Percentiles rank a stretch among this genome's conserved stretches.
Evolutionary conservation across 1,139 yeast genomes (phyloP).

Genomic region (Sugiyamaella pinicola): DNA sequence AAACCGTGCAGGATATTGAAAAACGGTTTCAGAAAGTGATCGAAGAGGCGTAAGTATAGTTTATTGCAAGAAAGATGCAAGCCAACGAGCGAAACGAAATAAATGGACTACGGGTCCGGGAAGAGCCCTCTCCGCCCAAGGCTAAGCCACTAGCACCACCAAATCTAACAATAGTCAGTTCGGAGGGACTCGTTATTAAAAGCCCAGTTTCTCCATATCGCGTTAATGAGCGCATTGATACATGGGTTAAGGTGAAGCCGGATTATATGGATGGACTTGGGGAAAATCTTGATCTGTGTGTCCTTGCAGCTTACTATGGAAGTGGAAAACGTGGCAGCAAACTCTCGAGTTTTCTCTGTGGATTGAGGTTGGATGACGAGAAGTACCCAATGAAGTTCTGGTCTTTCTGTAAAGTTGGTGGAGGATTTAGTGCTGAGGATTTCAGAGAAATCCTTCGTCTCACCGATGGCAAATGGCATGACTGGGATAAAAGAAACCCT

Average conservation of each 20-base stretch:
- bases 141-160: background rate
- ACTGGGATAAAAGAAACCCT: constrained; percentile 41
- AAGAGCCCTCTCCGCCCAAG: no score
- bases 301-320: constrained; percentile 78
- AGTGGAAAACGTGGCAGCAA: constrained; percentile 50
- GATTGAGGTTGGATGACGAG: constrained; percentile 51
- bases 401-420: constrained; percentile 80
- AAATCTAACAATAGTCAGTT: constrained; percentile 31
- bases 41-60: constrained; percentile 41
- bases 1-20: constrained; percentile 55
- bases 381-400: constrained; percentile 44
- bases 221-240: constrained; percentile 58
- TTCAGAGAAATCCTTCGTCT: constrained; percentile 58
- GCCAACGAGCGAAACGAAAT: no score
- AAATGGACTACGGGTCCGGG: no score
- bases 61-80: no score
- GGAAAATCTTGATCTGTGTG: constrained; percentile 75
- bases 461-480: constrained; percentile 66
- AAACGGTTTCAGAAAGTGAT: constrained; percentile 61
- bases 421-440: constrained; percentile 73
- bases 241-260: constrained; percentile 89
- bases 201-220: constrained; percentile 60
- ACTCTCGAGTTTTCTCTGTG: constrained; percentile 70
- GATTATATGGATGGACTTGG: constrained; percentile 87
- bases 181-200: constrained; percentile 86